These are phyloP conservation scores for Neospermospora avenae DNA, from an alignment of 2,329 filamentous ascomycete genomes.

Conservation along the genomic window DNA sequence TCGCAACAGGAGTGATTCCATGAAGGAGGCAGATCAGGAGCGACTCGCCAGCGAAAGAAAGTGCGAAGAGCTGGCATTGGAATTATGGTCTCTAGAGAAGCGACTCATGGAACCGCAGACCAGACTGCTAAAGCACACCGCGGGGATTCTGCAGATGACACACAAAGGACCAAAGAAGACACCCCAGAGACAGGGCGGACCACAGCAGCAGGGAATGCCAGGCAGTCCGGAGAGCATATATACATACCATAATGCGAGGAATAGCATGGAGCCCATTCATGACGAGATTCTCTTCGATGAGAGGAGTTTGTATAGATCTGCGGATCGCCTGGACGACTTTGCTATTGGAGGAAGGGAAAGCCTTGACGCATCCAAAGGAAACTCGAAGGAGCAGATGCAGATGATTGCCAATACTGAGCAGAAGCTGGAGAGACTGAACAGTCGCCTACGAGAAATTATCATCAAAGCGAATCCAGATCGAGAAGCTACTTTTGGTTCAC, in stretches of 20 bases:
- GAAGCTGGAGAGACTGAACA: conserved; percentile 66
- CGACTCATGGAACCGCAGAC: conserved; percentile 70
- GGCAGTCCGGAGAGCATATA: conserved; percentile 76
- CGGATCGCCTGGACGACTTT: conserved; percentile 59
- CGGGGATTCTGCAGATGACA: conserved; percentile 86
- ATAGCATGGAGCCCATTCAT: conserved; percentile 52
- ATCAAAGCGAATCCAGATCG: conserved; percentile 55
- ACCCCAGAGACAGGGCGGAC: conserved; percentile 40
- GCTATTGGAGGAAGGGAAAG: conserved; percentile 28
- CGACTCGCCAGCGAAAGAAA: conserved; percentile 70
- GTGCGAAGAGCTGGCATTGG: conserved; percentile 79
- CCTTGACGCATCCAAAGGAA: conserved; percentile 15
- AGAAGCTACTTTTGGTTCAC: conserved; percentile 20
- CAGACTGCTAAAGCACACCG: conserved; percentile 82
- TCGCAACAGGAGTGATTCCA: conserved; percentile 40
- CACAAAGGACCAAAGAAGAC: conserved; percentile 65
- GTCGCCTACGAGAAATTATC: conserved; percentile 63
- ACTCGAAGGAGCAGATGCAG: conserved; percentile 38
- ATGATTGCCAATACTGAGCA: conserved; percentile 60
- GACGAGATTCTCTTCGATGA: conserved; percentile 72
- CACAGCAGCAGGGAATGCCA: conserved; percentile 52
- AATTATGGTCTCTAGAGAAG: conserved; percentile 78
- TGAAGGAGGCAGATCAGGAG: conserved; percentile 66
- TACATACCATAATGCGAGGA: conserved; percentile 60
- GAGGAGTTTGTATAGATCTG: conserved; percentile 66